Evolutionary conservation across 208 protist genomes (phyloP), one percentile per base, ranked within the genome.

Genomic region (Perkinsela sp.): DNA sequence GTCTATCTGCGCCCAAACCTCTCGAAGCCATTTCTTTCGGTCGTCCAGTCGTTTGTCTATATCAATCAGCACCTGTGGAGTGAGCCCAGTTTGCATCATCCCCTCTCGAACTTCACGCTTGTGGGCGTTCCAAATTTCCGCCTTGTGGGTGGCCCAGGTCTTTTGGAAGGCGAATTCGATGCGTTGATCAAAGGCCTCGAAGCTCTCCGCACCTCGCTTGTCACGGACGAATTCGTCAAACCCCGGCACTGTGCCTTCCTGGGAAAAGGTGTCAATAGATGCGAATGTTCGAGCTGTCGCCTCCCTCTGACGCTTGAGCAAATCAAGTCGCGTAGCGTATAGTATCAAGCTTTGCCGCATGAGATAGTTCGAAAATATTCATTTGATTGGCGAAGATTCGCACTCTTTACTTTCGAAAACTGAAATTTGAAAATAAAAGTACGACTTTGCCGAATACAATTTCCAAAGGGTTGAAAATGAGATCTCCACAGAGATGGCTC

Each of bases 1-100:
- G 67, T 90, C 85, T 30, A 90, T 77, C 75, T 88, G 83, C 66
- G 85, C 57, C 82, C 83, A 90, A 65, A 90, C 85, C 29, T 90
- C 85, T 16, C 83, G 78, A 48, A 90, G 72, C 83, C 85, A 90
- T 0, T 32, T 66, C 69, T 81, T 74, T 16, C 85, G 76, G 28
- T 83, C 81, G 73, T 87, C 81, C 2, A 88, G 68, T 1, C 76
- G 74, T 0, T 30, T 66, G 31, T 77, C 74, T 78, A 89, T 78
- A 66, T 89, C 85, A 28, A 79, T 68, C 79, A 82, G 75, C 28
- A 75, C 80, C 29, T 67, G 71, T 0, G 83, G 76, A 16, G 78
- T 83, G 72, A 83, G 88, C 76, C 87, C 87, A 28, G 66, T 70
- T 15, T 76, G 66, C 28, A n/a, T 78, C 2, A 67, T 67, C 32